These are phyloP conservation scores for Cladophialophora psammophila DNA, from an alignment of 2,329 filamentous ascomycete species.

Conservation along the genomic window DNA sequence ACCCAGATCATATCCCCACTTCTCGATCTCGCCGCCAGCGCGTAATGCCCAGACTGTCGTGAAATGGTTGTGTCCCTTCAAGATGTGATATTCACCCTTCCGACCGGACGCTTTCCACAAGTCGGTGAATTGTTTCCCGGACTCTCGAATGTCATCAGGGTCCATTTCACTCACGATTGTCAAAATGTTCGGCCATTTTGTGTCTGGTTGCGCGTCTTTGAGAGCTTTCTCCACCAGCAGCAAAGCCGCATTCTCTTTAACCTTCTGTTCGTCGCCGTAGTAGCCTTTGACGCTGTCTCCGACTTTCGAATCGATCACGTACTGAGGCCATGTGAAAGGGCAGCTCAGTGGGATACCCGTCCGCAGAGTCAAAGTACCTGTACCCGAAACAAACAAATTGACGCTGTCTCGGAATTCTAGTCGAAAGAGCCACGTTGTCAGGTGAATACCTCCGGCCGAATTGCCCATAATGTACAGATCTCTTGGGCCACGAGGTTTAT, in stretches of 20 bases:
- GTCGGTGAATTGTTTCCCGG: background rate
- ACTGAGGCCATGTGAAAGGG: background rate
- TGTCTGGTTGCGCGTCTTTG: background rate
- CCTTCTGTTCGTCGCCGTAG: background rate
- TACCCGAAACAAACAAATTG: background rate
- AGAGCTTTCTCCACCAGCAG: background rate
- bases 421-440: background rate
- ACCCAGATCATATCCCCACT: background rate
- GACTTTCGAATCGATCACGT: background rate
- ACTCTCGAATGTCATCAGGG: background rate
- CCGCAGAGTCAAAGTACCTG: background rate
- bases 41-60: background rate
- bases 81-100: background rate
- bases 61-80: background rate
- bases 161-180: background rate
- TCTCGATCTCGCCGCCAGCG: background rate
- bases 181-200: background rate
- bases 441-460: background rate
- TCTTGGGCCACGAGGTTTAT: background rate
- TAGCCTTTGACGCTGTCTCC: background rate
- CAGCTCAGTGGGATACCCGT: background rate
- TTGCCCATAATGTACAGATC: background rate
- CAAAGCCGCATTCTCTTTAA: background rate
- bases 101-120: background rate
- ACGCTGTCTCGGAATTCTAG: background rate